Conservation (phyloP, 2,329 filamentous ascomycete species). For the Mollisiaceae sp. region DNA sequence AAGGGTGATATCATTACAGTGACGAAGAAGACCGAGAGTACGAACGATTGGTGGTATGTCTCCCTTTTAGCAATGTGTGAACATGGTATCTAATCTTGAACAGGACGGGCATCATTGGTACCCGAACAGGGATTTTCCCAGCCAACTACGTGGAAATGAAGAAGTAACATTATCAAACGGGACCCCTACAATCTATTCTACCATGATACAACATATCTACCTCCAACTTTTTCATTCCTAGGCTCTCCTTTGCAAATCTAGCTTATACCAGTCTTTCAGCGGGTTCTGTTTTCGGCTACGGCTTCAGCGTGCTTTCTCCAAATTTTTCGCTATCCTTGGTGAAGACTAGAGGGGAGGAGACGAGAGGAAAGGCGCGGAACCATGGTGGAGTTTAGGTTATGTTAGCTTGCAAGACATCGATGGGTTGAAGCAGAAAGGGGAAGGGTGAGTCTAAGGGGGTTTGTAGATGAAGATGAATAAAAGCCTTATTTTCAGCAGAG, state of each 20-base stretch:
- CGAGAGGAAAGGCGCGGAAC: neutral
- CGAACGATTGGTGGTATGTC: conserved; percentile 90
- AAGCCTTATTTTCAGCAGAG: neutral
- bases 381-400: too few relatives aligned
- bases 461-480: neutral
- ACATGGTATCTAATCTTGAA: conserved; percentile 26
- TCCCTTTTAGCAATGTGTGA: neutral
- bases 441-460: too few relatives aligned
- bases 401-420: too few relatives aligned
- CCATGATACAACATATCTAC: neutral
- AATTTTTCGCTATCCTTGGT: neutral
- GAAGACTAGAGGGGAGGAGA: neutral
- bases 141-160: conserved; percentile 77
- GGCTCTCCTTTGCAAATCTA: conserved; percentile 4
- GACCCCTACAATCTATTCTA: neutral
- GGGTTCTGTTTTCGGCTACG: neutral
- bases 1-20: conserved; percentile 98
- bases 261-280: conserved; percentile 5
- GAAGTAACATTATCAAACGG: conserved; percentile 44
- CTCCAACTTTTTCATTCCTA: neutral
- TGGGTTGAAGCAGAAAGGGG: too few relatives aligned
- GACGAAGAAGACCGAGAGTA: conserved; percentile 89
- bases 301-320: neutral
- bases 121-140: conserved; percentile 89
- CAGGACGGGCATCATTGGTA: conserved; percentile 88